Evolutionary conservation across 352 stramenopile species (phyloP), one percentile per base, ranked within the genome.

Genomic region (Globisporangium iwayamae): DNA sequence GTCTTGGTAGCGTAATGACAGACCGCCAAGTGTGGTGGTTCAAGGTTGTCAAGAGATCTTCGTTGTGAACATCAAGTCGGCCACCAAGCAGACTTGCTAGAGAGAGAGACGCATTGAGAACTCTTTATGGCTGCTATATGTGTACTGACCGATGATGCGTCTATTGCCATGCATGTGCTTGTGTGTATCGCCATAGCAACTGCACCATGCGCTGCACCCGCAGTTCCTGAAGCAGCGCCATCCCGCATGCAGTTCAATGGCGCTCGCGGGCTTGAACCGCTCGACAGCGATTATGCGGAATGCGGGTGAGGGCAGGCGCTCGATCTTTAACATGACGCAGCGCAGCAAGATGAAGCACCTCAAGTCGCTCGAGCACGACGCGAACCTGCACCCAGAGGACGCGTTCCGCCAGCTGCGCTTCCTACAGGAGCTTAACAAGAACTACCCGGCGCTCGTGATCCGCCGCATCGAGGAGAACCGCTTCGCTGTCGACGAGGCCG

Each of bases 401-500:
- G 60, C 85, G 45, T 89, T 77, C 71, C 74, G 79, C 13, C 87
- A 96, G 60, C 67, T 92, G 60, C 87, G 87, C 25, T 93, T 96
- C 61, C 60, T 96, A 46, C 85, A 94, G 72, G 84, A 92, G 41
- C 83, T 96, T 13, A 96, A 96, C 79, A 90, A 91, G 57, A 76
- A 83, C 61, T 91, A 95, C 62, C 87, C 87, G 30, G 82, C 81
- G 59, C 78, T 94, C 9, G 87, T 96, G 36, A 81, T 94, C 56
- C 86, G 87, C 14, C 86, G 87, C 64, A 74, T 96, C 34, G 87
- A 96, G 65, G 85, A 93, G 58, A 86, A 83, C 57, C 85, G 85
- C 60, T 93, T 94, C 56, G 87, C 83, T 11, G 48, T 92, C 56
- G 85, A 94, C 63, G 85, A 96, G 43, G 74, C 82, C 43, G 70